These are phyloP conservation scores for Corylus americana DNA, from an alignment of 306 rosid species.

Conservation along the genomic window DNA sequence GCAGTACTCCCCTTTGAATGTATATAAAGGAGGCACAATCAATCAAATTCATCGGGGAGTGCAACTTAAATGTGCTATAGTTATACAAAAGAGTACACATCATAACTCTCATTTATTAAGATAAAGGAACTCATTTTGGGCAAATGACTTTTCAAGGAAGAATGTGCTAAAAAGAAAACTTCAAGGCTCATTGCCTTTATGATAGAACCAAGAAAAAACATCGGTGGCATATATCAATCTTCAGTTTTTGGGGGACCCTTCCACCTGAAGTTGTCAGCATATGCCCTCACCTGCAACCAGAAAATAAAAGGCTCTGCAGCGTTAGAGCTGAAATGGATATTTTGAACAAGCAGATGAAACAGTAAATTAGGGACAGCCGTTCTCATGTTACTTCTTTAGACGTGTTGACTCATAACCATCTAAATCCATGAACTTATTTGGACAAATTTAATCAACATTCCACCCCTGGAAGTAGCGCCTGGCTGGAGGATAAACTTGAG, in stretches of 20 bases:
- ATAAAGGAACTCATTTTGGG: slow-evolving; percentile 28
- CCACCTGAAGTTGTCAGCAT: slow-evolving; percentile 97
- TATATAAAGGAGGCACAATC: not conserved
- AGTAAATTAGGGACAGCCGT: not conserved
- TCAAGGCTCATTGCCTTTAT: slow-evolving; percentile 33
- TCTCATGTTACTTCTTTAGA: not conserved
- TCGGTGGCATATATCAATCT: slow-evolving; percentile 40
- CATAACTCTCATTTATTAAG: slow-evolving; percentile 48
- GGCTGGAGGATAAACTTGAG: not conserved
- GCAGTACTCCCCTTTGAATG: not conserved
- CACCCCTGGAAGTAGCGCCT: not conserved
- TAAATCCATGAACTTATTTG: not conserved
- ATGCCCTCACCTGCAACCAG: slow-evolving; percentile 64
- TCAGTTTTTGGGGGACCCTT: slow-evolving; percentile 74
- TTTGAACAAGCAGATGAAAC: not conserved
- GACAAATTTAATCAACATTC: not conserved
- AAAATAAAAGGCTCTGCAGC: not conserved
- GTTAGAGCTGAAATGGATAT: not conserved
- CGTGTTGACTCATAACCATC: not conserved
- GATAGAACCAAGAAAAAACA: slow-evolving; percentile 30
- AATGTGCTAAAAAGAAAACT: slow-evolving; percentile 28
- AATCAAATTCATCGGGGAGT: not conserved
- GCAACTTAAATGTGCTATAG: not conserved
- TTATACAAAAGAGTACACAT: not conserved
- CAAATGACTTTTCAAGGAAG: slow-evolving; percentile 29